These are phyloP conservation scores for Hordeum marinum DNA, from an alignment of 176 grass and related monocot species.

Conservation along the genomic window DNA sequence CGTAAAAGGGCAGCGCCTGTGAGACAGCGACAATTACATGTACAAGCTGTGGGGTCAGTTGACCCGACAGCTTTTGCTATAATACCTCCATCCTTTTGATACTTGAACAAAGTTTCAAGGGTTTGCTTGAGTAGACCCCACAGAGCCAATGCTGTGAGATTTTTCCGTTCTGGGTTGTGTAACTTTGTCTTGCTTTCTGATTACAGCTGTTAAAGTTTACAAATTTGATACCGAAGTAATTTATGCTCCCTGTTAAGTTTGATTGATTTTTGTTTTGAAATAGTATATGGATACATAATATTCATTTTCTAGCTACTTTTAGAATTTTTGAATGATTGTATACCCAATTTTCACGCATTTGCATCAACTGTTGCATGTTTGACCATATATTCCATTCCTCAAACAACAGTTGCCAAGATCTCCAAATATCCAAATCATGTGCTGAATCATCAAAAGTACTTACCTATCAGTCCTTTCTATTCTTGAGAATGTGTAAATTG, in stretches of 20 bases:
- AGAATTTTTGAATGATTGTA: not conserved
- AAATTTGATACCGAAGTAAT: not conserved
- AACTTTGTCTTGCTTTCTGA: not conserved
- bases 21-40: not conserved
- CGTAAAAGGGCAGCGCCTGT: not conserved
- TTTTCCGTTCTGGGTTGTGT: not conserved
- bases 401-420: not conserved
- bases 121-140: not conserved
- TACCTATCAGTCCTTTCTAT: not conserved
- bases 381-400: not conserved
- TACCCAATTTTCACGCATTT: not conserved
- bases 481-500: not conserved
- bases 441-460: not conserved
- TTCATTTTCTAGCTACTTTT: not conserved
- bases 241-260: not conserved
- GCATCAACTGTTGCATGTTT: not conserved
- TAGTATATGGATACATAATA: not conserved
- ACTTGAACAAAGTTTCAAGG: not conserved
- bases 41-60: not conserved
- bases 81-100: not conserved
- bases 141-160: no score
- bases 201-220: not conserved
- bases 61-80: not conserved
- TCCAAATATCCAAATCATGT: not conserved
- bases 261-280: not conserved